Evolutionary conservation across 805 yeast species (phyloP), one percentile per base, ranked within the genome.

Genomic region (Cephaloascus fragrans): DNA sequence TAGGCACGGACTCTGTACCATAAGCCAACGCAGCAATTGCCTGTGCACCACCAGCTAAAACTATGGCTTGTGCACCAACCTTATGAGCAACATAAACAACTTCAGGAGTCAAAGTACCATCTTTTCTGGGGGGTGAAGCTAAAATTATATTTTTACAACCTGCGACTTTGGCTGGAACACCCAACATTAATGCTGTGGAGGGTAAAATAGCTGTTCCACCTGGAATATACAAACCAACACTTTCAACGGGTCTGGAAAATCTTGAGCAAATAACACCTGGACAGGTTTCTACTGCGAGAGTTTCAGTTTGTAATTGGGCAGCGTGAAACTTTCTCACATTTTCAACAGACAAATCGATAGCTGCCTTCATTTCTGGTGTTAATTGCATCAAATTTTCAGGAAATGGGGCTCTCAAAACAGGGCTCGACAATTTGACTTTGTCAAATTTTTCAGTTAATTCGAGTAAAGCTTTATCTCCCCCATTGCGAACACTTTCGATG

Each of bases 131-230:
- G 20, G 99, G 99, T 19, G 97, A 83, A 1, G 99, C 97, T 59
- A 93, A 62, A 14, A 89, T 67, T 47, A 93, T 90, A 55, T 88
- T 90, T 52, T 80, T 76, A 68, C 97, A 93, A 4, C 96, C 96
- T 19, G 99, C 99, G 44, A 89, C 99, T 58, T 80, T 77, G 16
- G 98, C 98, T 18, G 99, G 99, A 38, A 93, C 96, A 53, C 98
- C 97, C 50, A 93, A 73, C 97, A 93, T 93, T 62, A 93, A 73
- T 4, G 97, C 94, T 12, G 99, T 93, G 16, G 97, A 90, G 33
- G 99, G 99, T 47, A 93, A 73, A 26, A 93, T 90, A 3, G 99
- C 99, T 34, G 97, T 88, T 50, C 99, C 99, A 51, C 99, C 99
- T 39, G 99, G 99, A 43, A 93, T 85, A 56, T 93, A 93, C 43